Percentiles rank a stretch among this genome's conserved stretches.
Conservation (phyloP, 768 basidiomycete genomes). For the Hypsizygus marmoreus region DNA sequence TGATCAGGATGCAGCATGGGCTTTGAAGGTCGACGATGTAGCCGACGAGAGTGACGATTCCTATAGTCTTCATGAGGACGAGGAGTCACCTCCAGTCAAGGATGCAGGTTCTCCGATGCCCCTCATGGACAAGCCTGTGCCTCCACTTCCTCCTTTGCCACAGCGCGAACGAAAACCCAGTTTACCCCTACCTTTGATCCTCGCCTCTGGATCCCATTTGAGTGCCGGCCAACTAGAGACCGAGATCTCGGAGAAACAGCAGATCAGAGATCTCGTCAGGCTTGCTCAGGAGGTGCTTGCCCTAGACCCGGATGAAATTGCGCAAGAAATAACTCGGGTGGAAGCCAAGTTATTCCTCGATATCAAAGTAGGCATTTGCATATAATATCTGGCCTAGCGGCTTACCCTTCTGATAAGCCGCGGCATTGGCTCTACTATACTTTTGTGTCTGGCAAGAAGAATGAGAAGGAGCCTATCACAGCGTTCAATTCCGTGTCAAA, state of each 20-base stretch:
- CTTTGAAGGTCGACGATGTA: conserved; percentile 61
- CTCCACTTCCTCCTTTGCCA: conserved; percentile 20
- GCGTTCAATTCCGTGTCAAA: conserved; percentile 78
- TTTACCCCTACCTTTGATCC: conserved; percentile 55
- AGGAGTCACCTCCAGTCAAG: conserved; percentile 36
- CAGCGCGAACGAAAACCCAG: conserved; percentile 70
- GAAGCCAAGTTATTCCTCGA: conserved; percentile 69
- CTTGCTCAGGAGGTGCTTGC: conserved; percentile 58
- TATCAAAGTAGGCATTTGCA: conserved; percentile 62
- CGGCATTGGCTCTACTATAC: conserved; percentile 86
- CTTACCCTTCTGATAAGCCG: conserved; percentile 50
- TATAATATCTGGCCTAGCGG: conserved; percentile 8
- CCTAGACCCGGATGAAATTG: conserved; percentile 67
- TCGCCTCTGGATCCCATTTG: conserved; percentile 28
- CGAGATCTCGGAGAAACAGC: conserved; percentile 53
- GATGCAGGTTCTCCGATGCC: conserved; percentile 21
- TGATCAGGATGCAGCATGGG: conserved; percentile 77
- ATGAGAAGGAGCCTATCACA: conserved; percentile 69
- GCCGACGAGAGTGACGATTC: conserved; percentile 66
- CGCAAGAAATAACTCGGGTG: conserved; percentile 82
- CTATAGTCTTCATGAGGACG: conserved; percentile 56
- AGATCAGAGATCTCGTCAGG: conserved; percentile 62
- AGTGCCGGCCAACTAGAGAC: conserved; percentile 29
- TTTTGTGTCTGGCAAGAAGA: conserved; percentile 67
- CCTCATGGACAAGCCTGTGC: conserved; percentile 22